phyloP scores from a whole-genome alignment of 2,329 filamentous ascomycete genomes.

The Phialophora tarda region DNA sequence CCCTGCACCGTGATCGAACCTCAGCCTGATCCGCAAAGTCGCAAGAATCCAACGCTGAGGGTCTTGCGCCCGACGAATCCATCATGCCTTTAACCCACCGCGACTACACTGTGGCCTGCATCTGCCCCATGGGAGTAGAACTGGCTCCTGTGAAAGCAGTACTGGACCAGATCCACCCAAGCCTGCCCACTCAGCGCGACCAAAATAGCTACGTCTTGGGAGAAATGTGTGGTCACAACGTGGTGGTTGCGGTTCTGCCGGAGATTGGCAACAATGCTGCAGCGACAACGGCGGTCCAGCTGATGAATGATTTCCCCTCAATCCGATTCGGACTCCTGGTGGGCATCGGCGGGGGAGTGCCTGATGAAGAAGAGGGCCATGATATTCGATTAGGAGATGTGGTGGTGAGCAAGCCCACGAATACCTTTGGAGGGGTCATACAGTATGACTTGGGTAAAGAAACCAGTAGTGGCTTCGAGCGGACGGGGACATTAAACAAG shows the following conservation, averaged over 20 bases:
- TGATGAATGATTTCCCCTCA: conserved; percentile 37
- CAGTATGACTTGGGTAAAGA: conserved; percentile 38
- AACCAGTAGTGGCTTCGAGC: conserved; percentile 9
- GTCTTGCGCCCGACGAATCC: background rate
- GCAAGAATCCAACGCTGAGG: background rate
- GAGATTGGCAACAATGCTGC: conserved; percentile 36
- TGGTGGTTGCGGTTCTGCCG: conserved; percentile 37
- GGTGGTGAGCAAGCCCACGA: conserved; percentile 40
- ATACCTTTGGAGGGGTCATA: conserved; percentile 38
- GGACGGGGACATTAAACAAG: conserved; percentile 27
- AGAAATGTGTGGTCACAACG: conserved; percentile 35
- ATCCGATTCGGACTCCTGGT: conserved; percentile 41
- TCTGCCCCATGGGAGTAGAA: conserved; percentile 42
- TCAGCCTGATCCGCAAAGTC: background rate
- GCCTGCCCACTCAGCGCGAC: conserved; percentile 23
- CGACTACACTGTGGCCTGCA: conserved; percentile 42
- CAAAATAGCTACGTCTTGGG: conserved; percentile 35
- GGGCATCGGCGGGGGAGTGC: conserved; percentile 42
- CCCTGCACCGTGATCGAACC: background rate
- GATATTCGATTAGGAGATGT: conserved; percentile 42
- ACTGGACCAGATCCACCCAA: conserved; percentile 38
- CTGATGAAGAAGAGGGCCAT: conserved; percentile 24
- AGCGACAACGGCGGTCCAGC: conserved; percentile 32
- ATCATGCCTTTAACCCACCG: conserved; percentile 5
- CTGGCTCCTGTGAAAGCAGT: conserved; percentile 40